Evolutionary conservation across 2,329 filamentous ascomycete species (phyloP).

Genomic region (Neoscytalidium dimidiatum): DNA sequence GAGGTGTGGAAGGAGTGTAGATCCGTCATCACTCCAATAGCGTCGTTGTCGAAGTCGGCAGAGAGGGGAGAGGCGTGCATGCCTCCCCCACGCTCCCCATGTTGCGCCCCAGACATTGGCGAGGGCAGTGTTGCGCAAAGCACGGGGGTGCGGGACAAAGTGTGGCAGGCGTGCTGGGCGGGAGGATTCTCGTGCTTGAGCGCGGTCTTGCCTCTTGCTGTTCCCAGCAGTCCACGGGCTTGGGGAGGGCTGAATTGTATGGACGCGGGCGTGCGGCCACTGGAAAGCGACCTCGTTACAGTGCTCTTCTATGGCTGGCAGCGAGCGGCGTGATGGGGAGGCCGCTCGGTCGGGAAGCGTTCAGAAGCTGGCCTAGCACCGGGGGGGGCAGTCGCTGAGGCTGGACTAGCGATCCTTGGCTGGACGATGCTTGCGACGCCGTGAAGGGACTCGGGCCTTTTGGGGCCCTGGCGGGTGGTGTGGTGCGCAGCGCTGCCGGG

Average conservation of each 20-base stretch:
- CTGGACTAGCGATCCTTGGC: constrained; percentile 23
- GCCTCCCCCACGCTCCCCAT: constrained; percentile 44
- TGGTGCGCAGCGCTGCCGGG: constrained; percentile 12
- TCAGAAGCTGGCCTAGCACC: constrained; percentile 26
- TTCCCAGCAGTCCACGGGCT: constrained; percentile 14
- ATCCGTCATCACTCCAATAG: constrained; percentile 26
- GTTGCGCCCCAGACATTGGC: constrained; percentile 39
- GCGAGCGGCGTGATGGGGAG: constrained; percentile 23
- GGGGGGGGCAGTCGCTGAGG: constrained; percentile 18
- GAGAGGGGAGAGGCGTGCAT: constrained; percentile 26
- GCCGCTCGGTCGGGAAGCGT: constrained; percentile 23
- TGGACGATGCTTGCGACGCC: constrained; percentile 19
- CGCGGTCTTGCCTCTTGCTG: constrained; percentile 14
- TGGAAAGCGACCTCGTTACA: constrained; percentile 10
- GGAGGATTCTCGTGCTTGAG: constrained; percentile 10
- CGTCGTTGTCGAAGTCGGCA: constrained; percentile 31
- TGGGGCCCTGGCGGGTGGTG: constrained; percentile 20
- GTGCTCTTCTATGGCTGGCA: constrained; percentile 20
- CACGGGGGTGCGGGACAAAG: constrained; percentile 22
- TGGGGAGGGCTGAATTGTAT: constrained; percentile 14
- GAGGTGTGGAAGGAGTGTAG: constrained; percentile 32
- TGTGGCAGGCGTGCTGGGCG: constrained; percentile 12
- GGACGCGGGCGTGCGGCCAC: constrained; percentile 11
- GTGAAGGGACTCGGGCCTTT: constrained; percentile 24
- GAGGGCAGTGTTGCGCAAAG: constrained; percentile 31